Evolutionary conservation across 768 basidiomycete genomes (phyloP), one percentile per base, ranked within the genome.

Genomic region (Mycena latifolia): DNA sequence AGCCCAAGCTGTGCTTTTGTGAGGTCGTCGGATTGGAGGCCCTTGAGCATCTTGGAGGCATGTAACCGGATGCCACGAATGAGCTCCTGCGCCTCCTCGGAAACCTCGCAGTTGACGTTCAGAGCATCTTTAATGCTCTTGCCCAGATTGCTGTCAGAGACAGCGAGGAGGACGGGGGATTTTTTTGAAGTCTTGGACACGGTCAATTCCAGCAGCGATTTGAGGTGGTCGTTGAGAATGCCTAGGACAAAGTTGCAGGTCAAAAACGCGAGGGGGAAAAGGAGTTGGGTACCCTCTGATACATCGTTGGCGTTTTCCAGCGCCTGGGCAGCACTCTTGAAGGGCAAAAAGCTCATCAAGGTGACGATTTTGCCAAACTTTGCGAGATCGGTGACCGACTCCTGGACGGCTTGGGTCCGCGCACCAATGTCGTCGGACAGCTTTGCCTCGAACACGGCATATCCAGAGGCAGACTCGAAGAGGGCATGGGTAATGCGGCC

Each of bases 291-390:
- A 95, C 97, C 95, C 85, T 98, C 96, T 12, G 96, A 98, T 18
- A 99, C 79, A 79, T 98, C 97, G 76, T 98, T 98, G 55, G 92
- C 91, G 72, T 98, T 98, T 81, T 98, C 95, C 71, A 99, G 83
- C 35, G 96, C 96, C 76, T 96, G 91, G 0, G 94, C 95, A 25
- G 96, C 95, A 65, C 84, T 95, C 78, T 94, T 94, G 85, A 97
- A 99, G 0, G 97, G 96, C 59, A 91, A 87, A 83, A 98, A 99
- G 77, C 93, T 95, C 77, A 92, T 77, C 75, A 98, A 81, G 73
- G 90, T 84, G 67, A 98, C 94, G 92, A 97, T 95, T 84, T 95
- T 96, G 63, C 87, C 84, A 78, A 99, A 98, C 79, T 93, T 96
- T 71, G 88, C 81, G 71, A 96, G 83, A 79, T 98, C 95, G 69